These are phyloP conservation scores for Colletotrichum sidae DNA, from an alignment of 2,329 filamentous ascomycete genomes.

Conservation along the genomic window DNA sequence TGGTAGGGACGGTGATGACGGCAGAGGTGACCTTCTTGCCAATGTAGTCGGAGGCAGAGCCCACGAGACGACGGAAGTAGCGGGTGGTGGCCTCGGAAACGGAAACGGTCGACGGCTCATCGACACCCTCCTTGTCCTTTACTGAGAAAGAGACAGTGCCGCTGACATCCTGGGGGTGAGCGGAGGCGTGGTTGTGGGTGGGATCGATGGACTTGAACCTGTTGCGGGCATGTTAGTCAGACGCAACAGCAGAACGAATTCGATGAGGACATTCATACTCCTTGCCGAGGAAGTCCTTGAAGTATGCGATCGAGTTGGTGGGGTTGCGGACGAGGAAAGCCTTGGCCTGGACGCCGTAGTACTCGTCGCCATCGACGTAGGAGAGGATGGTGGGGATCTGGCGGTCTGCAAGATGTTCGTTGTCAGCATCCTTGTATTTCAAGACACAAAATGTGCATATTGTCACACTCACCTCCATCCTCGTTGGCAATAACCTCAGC, in stretches of 20 bases:
- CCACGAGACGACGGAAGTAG: constrained; percentile 83
- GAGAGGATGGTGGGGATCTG: constrained; percentile 96
- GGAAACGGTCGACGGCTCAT: constrained; percentile 73
- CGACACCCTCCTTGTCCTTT: constrained; percentile 77
- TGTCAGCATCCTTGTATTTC: constrained; percentile 11
- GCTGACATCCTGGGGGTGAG: constrained; percentile 83
- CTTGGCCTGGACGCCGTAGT: constrained; percentile 96
- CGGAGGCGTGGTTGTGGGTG: constrained; percentile 91
- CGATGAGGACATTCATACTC: constrained; percentile 69
- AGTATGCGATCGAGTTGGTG: constrained; percentile 93
- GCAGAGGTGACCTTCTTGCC: constrained; percentile 95
- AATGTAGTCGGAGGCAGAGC: constrained; percentile 89
- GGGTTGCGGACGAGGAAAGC: constrained; percentile 91
- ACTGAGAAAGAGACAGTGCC: constrained; percentile 84
- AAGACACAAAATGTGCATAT: constrained; percentile 55
- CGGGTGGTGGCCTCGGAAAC: constrained; percentile 87
- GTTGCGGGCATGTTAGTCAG: constrained; percentile 39
- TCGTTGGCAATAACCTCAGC: constrained; percentile 99
- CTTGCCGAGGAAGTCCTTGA: constrained; percentile 95
- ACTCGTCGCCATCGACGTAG: constrained; percentile 96
- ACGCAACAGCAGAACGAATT: constrained; percentile 10
- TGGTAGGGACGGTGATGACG: constrained; percentile 92
- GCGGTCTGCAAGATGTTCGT: constrained; percentile 72
- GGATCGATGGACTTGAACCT: constrained; percentile 96
- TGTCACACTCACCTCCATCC: constrained; percentile 75